These are phyloP conservation scores for Singerocomus inundabilis DNA, from an alignment of 1,284 basidiomycete species.

Conservation along the genomic window DNA sequence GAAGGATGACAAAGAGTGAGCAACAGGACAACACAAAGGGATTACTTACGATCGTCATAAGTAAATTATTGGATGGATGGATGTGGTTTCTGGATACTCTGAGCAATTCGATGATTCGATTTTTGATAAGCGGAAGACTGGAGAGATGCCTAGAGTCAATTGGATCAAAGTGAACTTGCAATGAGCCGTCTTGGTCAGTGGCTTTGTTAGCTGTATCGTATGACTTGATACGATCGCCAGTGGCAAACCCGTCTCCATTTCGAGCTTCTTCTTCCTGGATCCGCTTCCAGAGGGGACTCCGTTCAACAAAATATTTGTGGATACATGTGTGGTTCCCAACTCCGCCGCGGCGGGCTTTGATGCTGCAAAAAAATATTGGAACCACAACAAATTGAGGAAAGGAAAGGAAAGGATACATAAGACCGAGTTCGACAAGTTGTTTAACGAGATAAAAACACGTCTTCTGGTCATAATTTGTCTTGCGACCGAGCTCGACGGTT, in stretches of 20 bases:
- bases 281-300: constrained; percentile 65
- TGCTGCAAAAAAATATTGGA: constrained; percentile 38
- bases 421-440: constrained; percentile 66
- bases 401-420: constrained; percentile 66
- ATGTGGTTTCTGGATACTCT: constrained; percentile 64
- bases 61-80: constrained; percentile 67
- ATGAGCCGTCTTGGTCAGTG: constrained; percentile 29
- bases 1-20: constrained; percentile 6
- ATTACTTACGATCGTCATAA: constrained; percentile 61
- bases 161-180: constrained; percentile 54
- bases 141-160: constrained; percentile 75
- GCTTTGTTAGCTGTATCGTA: constrained; percentile 31
- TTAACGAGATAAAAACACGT: constrained; percentile 84
- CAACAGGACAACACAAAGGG: neutral
- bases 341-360: constrained; percentile 75
- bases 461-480: constrained; percentile 86
- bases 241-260: constrained; percentile 32
- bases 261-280: constrained; percentile 65
- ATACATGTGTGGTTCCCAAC: constrained; percentile 72
- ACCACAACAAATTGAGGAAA: neutral
- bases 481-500: constrained; percentile 72
- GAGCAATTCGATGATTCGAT: constrained; percentile 65
- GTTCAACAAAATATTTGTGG: constrained; percentile 76
- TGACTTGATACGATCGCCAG: constrained; percentile 28
- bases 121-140: constrained; percentile 65